Base-by-base conservation (phyloP, 2,329 filamentous ascomycete genomes). In the Grosmannia huntii region DNA sequence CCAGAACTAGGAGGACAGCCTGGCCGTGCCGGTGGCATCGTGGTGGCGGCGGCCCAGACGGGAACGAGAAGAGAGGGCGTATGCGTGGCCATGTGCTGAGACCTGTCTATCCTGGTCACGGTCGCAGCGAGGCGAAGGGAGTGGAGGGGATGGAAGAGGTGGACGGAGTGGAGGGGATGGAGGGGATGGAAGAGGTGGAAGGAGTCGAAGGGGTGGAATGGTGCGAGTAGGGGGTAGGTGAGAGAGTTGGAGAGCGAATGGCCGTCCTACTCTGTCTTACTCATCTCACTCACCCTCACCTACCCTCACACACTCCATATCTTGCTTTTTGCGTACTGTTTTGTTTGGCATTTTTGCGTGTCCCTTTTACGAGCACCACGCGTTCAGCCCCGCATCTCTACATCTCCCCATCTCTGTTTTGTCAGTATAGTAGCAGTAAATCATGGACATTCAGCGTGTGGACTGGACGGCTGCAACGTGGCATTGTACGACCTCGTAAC, bases 1-100 rank as follows among this genome's bases (percentile, higher is more conserved):
- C 64, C 73, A 76, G 71, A 77, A 79, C 65, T 83, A 81, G 76
- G 71, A 64, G 65, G 65, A 62, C 66, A 65, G 31, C 28, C 28
- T 50, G 48, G 21, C 54, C 5, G 38, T 12, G 50, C 25, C 23
- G 36, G 10, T 12, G 19, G 52, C 19, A 9, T 33, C 31, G 5
- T 33, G 31, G 31, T 10, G 6, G 31, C 31, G 11, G 31, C 31
- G 31, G 31, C 31, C 2, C 31, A 7, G 31, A 33, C 31, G 11
- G 9, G 7, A 5, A 9, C 31, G 9, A n/a, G n/a, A n/a, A n/a
- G n/a, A n/a, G n/a, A n/a, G n/a, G 9, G 9, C 31, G 12, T 28
- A 28, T 9, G 14, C 5, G 27, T 51, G 36, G 36, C 31, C 31
- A 9, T 33, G 31, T 33, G 31, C 31, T 9, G 31, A 33, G 31